phyloP scores from a whole-genome alignment of 768 basidiomycete species.

The Kwoniella mangroviensis region DNA sequence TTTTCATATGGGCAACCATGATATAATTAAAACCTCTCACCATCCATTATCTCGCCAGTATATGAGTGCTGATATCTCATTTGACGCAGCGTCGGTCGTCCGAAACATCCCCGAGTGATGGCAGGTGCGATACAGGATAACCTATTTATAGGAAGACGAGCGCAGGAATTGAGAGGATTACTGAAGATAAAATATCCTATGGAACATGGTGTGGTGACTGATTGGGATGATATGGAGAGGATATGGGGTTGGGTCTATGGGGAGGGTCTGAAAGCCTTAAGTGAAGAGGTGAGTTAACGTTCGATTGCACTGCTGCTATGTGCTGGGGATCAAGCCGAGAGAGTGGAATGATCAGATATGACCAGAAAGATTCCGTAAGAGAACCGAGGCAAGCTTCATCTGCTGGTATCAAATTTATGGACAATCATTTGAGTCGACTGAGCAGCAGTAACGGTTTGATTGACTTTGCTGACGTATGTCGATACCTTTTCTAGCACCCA shows the following conservation, averaged over 20 bases:
- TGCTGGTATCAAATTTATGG: too few relatives aligned
- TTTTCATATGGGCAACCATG: too few relatives aligned
- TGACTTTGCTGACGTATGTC: too few relatives aligned
- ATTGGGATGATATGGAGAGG: conserved; percentile 99
- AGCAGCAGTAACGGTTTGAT: too few relatives aligned
- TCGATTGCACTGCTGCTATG: background rate
- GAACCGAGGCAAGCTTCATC: too few relatives aligned
- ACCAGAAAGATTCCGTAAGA: too few relatives aligned
- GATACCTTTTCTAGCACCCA: conserved; percentile 71
- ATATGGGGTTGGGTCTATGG: conserved; percentile 99
- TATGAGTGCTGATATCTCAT: background rate
- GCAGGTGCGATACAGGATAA: conserved; percentile 90
- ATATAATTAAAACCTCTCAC: too few relatives aligned
- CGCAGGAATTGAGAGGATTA: conserved; percentile 93
- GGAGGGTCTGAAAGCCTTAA: conserved; percentile 90
- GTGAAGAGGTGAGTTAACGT: conserved; percentile 77
- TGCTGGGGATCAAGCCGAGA: too few relatives aligned
- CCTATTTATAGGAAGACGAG: conserved; percentile 90
- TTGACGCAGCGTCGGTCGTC: conserved; percentile 78
- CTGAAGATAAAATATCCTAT: conserved; percentile 99
- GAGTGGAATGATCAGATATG: background rate
- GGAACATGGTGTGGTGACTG: conserved; percentile 97
- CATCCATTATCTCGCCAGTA: too few relatives aligned
- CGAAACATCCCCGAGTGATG: conserved; percentile 98
- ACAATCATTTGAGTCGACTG: too few relatives aligned